These are phyloP conservation scores for Megacollybia platyphylla DNA, from an alignment of 1,284 basidiomycete species.

Conservation along the genomic window DNA sequence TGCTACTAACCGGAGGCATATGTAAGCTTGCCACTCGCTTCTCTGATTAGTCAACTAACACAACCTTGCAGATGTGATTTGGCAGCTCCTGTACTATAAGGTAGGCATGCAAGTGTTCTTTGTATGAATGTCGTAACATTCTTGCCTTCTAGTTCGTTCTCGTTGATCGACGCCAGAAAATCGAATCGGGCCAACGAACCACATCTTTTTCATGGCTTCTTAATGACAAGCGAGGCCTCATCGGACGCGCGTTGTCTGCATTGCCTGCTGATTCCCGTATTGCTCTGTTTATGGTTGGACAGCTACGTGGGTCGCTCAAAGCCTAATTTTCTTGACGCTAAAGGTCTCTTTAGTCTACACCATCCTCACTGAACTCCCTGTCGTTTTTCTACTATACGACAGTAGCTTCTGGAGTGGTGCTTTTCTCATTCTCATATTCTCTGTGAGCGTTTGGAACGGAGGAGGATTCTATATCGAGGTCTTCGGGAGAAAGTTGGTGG, in stretches of 20 bases:
- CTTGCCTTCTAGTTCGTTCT: conserved; percentile 54
- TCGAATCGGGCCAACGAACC: conserved; percentile 75
- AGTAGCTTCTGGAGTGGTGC: conserved; percentile 61
- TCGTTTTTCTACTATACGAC: conserved; percentile 72
- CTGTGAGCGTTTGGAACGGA: conserved; percentile 78
- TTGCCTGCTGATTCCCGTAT: conserved; percentile 54
- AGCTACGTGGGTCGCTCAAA: conserved; percentile 51
- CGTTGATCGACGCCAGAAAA: conserved; percentile 73
- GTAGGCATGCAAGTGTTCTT: conserved; percentile 18
- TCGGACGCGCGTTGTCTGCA: conserved; percentile 57
- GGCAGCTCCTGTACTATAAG: conserved; percentile 89
- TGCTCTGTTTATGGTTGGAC: conserved; percentile 72
- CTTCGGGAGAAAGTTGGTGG: conserved; percentile 80
- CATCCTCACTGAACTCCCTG: conserved; percentile 77
- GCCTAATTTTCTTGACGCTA: conserved; percentile 1
- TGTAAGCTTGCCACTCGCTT: conserved; percentile 33
- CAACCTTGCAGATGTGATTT: conserved; percentile 53
- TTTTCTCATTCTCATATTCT: conserved; percentile 71
- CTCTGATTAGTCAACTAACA: conserved; percentile 8
- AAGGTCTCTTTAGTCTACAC: conserved; percentile 54
- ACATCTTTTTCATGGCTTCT: conserved; percentile 80
- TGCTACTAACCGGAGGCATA: conserved; percentile 59
- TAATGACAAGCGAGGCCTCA: conserved; percentile 74
- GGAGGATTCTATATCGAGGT: conserved; percentile 89
- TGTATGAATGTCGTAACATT: background rate